Percentiles rank a stretch among this genome's conserved stretches.
Conservation (phyloP, 2,329 filamentous ascomycete species). For the Pezicula carpinea region DNA sequence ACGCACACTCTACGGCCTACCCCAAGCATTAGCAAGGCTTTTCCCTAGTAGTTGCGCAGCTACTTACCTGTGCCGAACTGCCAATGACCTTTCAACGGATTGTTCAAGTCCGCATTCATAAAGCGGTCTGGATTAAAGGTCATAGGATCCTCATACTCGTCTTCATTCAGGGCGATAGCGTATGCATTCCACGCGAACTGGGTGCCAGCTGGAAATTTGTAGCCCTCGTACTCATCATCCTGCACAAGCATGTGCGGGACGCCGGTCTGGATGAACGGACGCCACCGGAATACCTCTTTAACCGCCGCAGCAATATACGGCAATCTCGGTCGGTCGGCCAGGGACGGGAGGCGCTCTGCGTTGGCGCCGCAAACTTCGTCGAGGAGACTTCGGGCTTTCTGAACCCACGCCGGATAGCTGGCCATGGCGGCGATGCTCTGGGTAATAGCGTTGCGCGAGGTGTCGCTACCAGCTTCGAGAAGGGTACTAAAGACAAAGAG, state of each 20-base stretch:
- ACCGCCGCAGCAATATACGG: constrained; percentile 38
- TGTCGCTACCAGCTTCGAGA: constrained; percentile 40
- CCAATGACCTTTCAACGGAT: constrained; percentile 27
- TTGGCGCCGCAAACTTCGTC: constrained; percentile 36
- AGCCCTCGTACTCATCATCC: constrained; percentile 42
- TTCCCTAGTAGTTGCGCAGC: no score
- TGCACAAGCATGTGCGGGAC: constrained; percentile 33
- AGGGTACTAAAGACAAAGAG: constrained; percentile 30
- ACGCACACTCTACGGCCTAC: no score
- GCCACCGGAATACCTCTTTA: constrained; percentile 43
- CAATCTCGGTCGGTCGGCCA: constrained; percentile 35
- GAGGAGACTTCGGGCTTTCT: constrained; percentile 35
- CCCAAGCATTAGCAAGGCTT: no score
- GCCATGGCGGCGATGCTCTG: constrained; percentile 27
- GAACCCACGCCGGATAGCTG: constrained; percentile 11
- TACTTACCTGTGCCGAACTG: constrained; percentile 27
- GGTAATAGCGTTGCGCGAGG: constrained; percentile 31
- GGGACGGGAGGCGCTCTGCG: constrained; percentile 32
- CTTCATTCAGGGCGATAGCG: constrained; percentile 37
- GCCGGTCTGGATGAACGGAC: constrained; percentile 33
- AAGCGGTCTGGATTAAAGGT: constrained; percentile 42
- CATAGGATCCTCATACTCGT: constrained; percentile 42
- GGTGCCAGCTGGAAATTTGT: constrained; percentile 38
- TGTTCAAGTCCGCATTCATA: constrained; percentile 34
- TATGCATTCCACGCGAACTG: constrained; percentile 36